Conservation (phyloP, 108 stramenopile genomes). For the Nitzschia inconspicua region DNA sequence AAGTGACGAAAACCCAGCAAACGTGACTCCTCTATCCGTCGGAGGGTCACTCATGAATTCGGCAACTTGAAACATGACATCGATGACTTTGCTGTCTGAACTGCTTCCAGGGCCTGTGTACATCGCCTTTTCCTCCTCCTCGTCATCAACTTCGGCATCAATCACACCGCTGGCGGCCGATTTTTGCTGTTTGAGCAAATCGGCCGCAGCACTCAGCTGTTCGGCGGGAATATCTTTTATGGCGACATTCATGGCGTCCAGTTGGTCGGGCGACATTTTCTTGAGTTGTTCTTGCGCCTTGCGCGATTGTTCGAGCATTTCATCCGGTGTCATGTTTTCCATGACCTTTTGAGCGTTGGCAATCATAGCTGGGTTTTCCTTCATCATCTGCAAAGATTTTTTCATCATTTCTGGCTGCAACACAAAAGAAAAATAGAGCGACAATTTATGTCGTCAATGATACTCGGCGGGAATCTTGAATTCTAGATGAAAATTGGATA, state of each 20-base stretch:
- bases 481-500: no score
- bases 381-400: constrained; percentile 72
- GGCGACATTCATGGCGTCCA: constrained; percentile 41
- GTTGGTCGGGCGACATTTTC: constrained; percentile 46
- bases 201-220: constrained; percentile 24
- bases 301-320: constrained; percentile 54
- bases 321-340: constrained; percentile 58
- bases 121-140: constrained; percentile 1
- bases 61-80: constrained; percentile 59
- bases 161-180: background rate
- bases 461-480: no score
- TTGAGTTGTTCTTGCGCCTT: constrained; percentile 54
- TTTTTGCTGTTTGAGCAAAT: constrained; percentile 13
- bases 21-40: constrained; percentile 54
- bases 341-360: constrained; percentile 55
- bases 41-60: constrained; percentile 54
- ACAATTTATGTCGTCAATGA: no score
- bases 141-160: constrained; percentile 4
- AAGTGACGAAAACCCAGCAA: constrained; percentile 57
- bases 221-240: constrained; percentile 36
- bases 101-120: constrained; percentile 30
- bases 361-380: constrained; percentile 68
- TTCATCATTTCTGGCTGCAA: constrained; percentile 55
- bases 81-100: constrained; percentile 58
- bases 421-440: no score